Evolutionary conservation across 2,329 filamentous ascomycete genomes (phyloP).

Genomic region (Truncatella angustata): DNA sequence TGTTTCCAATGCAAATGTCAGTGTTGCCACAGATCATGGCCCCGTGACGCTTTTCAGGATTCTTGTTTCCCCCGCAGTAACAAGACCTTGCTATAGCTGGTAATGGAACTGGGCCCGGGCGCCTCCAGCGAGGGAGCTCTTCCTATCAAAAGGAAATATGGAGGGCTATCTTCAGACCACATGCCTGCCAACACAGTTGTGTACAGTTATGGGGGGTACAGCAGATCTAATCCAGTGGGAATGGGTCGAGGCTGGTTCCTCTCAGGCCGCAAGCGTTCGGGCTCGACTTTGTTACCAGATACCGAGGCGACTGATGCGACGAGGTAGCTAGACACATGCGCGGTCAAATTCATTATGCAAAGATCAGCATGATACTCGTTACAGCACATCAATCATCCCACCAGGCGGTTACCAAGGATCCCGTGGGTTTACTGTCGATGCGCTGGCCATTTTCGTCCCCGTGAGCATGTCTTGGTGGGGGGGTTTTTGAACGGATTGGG

Average conservation of each 20-base stretch:
- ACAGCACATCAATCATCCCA: neutral
- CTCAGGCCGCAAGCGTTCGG: constrained; percentile 5
- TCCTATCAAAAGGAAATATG: too few relatives aligned
- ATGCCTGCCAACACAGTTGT: too few relatives aligned
- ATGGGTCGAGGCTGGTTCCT: too few relatives aligned
- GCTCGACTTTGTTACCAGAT: neutral
- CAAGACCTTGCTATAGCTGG: neutral
- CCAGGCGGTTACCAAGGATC: neutral
- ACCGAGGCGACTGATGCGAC: neutral
- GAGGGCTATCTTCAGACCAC: too few relatives aligned
- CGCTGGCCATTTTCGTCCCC: constrained; percentile 12
- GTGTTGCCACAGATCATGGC: constrained; percentile 3
- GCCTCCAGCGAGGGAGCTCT: too few relatives aligned
- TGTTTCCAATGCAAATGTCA: constrained; percentile 3
- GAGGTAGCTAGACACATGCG: neutral
- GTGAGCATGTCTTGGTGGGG: constrained; percentile 10
- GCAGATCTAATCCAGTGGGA: too few relatives aligned
- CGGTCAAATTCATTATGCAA: neutral
- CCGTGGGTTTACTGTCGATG: constrained; percentile 7
- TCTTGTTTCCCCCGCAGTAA: constrained; percentile 7
- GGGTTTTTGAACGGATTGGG: neutral
- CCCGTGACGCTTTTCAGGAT: constrained; percentile 7
- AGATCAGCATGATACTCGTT: constrained; percentile 1
- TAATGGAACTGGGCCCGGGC: neutral
- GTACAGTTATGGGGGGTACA: too few relatives aligned